Evolutionary conservation across 1,284 basidiomycete genomes (phyloP).

Genomic region (Cerioporus squamosus): DNA sequence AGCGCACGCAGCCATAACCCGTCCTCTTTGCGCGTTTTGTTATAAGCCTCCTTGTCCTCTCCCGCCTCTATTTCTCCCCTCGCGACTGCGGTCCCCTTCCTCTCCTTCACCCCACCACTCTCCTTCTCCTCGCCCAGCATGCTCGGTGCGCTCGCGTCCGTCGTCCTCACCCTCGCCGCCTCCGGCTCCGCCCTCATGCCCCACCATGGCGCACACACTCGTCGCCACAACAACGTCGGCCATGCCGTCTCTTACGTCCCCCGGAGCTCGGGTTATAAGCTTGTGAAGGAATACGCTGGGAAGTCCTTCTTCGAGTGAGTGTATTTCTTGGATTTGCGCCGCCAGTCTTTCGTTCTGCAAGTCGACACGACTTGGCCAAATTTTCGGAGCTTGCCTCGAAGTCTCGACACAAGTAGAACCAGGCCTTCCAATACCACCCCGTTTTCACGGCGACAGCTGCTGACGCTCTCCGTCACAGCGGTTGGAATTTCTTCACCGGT

Average conservation of each 20-base stretch:
- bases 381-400: too few relatives aligned
- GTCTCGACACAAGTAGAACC: too few relatives aligned
- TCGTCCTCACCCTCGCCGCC: constrained; percentile 22
- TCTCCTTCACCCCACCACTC: constrained; percentile 4
- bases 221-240: constrained; percentile 13
- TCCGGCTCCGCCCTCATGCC: constrained; percentile 14
- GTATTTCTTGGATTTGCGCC: not conserved
- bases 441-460: not conserved
- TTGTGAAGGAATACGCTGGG: constrained; percentile 42
- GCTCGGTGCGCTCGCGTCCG: constrained; percentile 18
- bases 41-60: constrained; percentile 1
- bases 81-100: constrained; percentile 4
- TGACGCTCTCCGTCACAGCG: constrained; percentile 37
- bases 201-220: constrained; percentile 8
- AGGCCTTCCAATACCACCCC: too few relatives aligned
- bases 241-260: constrained; percentile 19
- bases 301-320: constrained; percentile 42
- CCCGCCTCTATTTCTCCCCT: not conserved
- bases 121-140: constrained; percentile 5
- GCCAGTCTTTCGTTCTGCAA: not conserved
- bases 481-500: constrained; percentile 65
- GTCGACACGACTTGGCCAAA: too few relatives aligned
- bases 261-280: constrained; percentile 19
- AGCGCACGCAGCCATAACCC: not conserved
- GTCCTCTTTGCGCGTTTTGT: constrained; percentile 9